Evolutionary conservation across 805 yeast genomes (phyloP).

Genomic region (Suhomyces vadensis): DNA sequence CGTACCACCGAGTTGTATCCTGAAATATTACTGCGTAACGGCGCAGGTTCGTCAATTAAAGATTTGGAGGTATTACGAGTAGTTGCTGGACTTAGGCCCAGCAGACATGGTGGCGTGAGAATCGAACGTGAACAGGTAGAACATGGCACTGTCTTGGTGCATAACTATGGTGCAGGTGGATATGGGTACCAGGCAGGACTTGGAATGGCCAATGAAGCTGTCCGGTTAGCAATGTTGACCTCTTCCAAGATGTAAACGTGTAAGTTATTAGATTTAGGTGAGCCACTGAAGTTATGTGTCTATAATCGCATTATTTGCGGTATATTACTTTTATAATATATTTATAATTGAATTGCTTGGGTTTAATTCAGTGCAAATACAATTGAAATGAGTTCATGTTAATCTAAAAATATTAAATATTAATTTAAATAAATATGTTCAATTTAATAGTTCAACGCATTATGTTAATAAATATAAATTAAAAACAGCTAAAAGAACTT

Average conservation of each 20-base stretch:
- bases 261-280: background rate
- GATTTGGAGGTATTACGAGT: constrained; percentile 58
- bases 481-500: too few relatives aligned
- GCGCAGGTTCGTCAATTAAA: constrained; percentile 31
- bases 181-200: constrained; percentile 68
- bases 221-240: constrained; percentile 16
- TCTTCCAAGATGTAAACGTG: constrained; percentile 4
- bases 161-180: constrained; percentile 72
- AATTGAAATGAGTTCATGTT: too few relatives aligned
- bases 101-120: constrained; percentile 73
- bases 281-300: too few relatives aligned
- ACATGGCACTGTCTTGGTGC: constrained; percentile 44
- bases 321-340: background rate
- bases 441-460: too few relatives aligned
- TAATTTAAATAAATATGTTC: too few relatives aligned
- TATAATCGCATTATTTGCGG: background rate
- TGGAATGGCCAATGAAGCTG: constrained; percentile 58
- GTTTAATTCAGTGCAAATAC: too few relatives aligned
- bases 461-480: too few relatives aligned
- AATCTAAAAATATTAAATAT: too few relatives aligned
- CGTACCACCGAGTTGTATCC: constrained; percentile 58
- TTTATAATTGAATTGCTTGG: too few relatives aligned
- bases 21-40: constrained; percentile 41
- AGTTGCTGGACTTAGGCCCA: constrained; percentile 76
- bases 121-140: constrained; percentile 53